Percentiles rank a stretch among this genome's conserved stretches.
These are phyloP conservation scores for Yarrowia galli DNA, from an alignment of 1,139 yeast species.

Conservation along the genomic window DNA sequence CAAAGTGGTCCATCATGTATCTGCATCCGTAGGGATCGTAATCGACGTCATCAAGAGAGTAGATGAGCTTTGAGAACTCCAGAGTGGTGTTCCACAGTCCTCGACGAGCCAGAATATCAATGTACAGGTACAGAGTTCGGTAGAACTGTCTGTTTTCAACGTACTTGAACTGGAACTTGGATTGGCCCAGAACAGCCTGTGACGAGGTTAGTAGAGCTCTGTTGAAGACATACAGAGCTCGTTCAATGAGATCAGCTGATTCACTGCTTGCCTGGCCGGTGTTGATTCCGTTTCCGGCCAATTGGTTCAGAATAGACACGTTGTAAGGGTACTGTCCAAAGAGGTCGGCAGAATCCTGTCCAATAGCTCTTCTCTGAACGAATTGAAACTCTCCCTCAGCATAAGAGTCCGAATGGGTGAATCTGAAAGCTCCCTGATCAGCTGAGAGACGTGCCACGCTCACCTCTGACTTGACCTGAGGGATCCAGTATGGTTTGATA, in stretches of 20 bases:
- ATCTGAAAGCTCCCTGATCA: slow-evolving; percentile 58
- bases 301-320: slow-evolving; percentile 79
- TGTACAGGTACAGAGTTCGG: slow-evolving; percentile 73
- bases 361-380: slow-evolving; percentile 51
- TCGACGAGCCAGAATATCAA: slow-evolving; percentile 73
- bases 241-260: slow-evolving; percentile 70
- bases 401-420: slow-evolving; percentile 46
- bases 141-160: slow-evolving; percentile 81
- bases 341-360: slow-evolving; percentile 53
- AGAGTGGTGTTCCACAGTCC: slow-evolving; percentile 82
- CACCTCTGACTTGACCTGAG: slow-evolving; percentile 69
- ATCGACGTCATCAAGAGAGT: slow-evolving; percentile 74
- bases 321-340: slow-evolving; percentile 69
- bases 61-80: slow-evolving; percentile 71
- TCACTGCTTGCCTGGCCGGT: slow-evolving; percentile 68
- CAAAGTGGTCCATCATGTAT: slow-evolving; percentile 80
- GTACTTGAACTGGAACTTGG: slow-evolving; percentile 77
- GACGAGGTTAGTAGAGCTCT: slow-evolving; percentile 61
- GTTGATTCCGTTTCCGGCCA: slow-evolving; percentile 73
- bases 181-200: slow-evolving; percentile 60
- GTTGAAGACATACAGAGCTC: slow-evolving; percentile 81
- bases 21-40: slow-evolving; percentile 83
- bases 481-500: slow-evolving; percentile 83
- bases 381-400: slow-evolving; percentile 56
- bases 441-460: slow-evolving; percentile 60